Evolutionary conservation across 1,284 basidiomycete species (phyloP).

Genomic region (Cutaneotrichosporon arboriforme): DNA sequence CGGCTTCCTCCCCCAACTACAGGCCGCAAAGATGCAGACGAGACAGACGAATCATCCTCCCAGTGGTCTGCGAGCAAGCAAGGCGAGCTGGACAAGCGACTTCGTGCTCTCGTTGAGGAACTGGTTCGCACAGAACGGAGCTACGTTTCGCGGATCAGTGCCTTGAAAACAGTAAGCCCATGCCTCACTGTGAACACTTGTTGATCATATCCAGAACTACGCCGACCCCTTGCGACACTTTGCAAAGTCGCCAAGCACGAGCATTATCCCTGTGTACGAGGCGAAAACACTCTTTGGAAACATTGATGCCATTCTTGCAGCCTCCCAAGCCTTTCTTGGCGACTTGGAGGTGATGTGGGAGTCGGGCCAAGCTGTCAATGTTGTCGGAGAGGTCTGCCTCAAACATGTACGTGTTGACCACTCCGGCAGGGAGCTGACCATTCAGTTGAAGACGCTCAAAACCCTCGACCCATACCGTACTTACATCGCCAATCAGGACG

Average conservation of each 20-base stretch:
- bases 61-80: constrained; percentile 26
- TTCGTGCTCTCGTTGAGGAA: constrained; percentile 39
- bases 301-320: constrained; percentile 77
- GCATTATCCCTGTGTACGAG: constrained; percentile 81
- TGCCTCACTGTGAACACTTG: background rate
- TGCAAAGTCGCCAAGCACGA: constrained; percentile 72
- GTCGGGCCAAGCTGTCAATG: constrained; percentile 54
- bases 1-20: constrained; percentile 4
- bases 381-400: constrained; percentile 77
- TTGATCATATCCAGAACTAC: constrained; percentile 55
- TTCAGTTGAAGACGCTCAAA: constrained; percentile 62
- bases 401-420: constrained; percentile 56
- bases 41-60: background rate
- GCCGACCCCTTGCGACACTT: constrained; percentile 84
- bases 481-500: constrained; percentile 88
- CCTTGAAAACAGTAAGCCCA: constrained; percentile 38
- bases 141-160: constrained; percentile 40
- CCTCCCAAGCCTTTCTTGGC: constrained; percentile 76
- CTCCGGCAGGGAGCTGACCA: background rate
- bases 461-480: constrained; percentile 87
- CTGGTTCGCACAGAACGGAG: constrained; percentile 44
- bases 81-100: constrained; percentile 30
- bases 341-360: constrained; percentile 72
- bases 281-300: constrained; percentile 91
- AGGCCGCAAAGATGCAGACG: background rate